phyloP scores from a whole-genome alignment of 768 basidiomycete genomes.

The Leccinum barrowsii region DNA sequence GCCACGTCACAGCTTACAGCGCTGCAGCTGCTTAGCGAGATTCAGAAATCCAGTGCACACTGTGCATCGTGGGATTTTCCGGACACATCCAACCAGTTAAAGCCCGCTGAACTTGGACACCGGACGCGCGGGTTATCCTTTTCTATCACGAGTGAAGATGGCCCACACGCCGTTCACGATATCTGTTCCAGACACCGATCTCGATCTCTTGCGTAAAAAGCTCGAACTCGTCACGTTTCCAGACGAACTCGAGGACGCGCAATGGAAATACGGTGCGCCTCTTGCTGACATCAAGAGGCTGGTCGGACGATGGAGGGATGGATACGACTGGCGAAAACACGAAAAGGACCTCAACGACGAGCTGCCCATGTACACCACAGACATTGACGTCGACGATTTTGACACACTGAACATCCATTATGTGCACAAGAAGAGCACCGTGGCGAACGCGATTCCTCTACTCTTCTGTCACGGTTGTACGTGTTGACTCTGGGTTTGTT shows the following conservation, averaged over 20 bases:
- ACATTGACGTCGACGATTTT: constrained; percentile 46
- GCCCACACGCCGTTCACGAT: constrained; percentile 46
- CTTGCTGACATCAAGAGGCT: constrained; percentile 48
- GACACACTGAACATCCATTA: constrained; percentile 55
- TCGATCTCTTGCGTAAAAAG: constrained; percentile 42
- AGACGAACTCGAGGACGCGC: constrained; percentile 52
- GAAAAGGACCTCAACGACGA: constrained; percentile 49
- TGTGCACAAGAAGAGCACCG: constrained; percentile 48
- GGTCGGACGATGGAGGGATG: constrained; percentile 46
- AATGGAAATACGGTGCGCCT: constrained; percentile 51
- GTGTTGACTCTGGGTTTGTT: constrained; percentile 6
- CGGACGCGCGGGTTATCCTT: background rate
- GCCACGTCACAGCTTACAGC: background rate
- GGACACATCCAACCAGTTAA: background rate
- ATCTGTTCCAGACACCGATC: constrained; percentile 38
- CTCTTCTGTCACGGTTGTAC: constrained; percentile 60
- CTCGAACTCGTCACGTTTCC: constrained; percentile 48
- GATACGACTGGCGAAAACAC: constrained; percentile 54
- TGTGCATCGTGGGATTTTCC: background rate
- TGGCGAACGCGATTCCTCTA: constrained; percentile 48
- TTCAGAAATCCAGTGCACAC: background rate
- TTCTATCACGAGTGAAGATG: constrained; percentile 9
- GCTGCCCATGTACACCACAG: constrained; percentile 53
- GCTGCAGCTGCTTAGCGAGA: no score
- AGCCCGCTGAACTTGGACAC: no score